Base-by-base conservation (phyloP, 495 filamentous ascomycete genomes). In the Trichoderma gamsii region DNA sequence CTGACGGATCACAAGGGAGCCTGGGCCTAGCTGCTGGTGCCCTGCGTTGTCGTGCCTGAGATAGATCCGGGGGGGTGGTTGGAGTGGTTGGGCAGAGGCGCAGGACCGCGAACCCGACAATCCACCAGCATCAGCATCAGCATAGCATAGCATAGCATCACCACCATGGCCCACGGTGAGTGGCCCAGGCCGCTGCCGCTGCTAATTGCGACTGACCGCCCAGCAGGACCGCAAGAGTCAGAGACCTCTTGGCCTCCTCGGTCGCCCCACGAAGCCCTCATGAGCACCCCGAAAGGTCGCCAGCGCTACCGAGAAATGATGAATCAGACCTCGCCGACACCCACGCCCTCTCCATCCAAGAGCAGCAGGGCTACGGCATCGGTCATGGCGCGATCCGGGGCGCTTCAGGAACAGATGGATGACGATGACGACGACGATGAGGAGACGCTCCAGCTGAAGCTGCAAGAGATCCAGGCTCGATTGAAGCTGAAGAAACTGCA, bases 401-500 rank as follows among this genome's bases (percentile, higher is more conserved):
- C 44, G 43, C 44, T 51, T 12, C 65, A 32, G 43, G 74, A 76
- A 44, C 74, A 73, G 18, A 74, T 69, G 1, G 76, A 83, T 29
- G 82, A 84, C 2, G 86, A 88, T 2, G 88, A 86, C 8, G 90
- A 92, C 0, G 92, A 99, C 72, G 95, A 38, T 38, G 35, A 97
- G 73, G 93, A 97, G 76, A 93, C 87, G 2, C 76, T 97, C 41
- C 82, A 93, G 69, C 80, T 99, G 70, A 86, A 94, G 73, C 79
- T 99, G 27, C 86, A 90, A 64, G 91, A 89, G 65, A 94, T 99
- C 65, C 87, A 97, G 72, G 91, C 93, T 5, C 87, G 88, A 69
- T 80, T 98, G 63, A 97, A 91, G 78, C 80, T 99, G 71, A 97
- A 97, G 76, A 91, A 89, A 73, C 78, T 98, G 5, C 90, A 91